Evolutionary conservation across 2,329 filamentous ascomycete species (phyloP), one percentile per base, ranked within the genome.

Genomic region (Neofusicoccum cordaticola): DNA sequence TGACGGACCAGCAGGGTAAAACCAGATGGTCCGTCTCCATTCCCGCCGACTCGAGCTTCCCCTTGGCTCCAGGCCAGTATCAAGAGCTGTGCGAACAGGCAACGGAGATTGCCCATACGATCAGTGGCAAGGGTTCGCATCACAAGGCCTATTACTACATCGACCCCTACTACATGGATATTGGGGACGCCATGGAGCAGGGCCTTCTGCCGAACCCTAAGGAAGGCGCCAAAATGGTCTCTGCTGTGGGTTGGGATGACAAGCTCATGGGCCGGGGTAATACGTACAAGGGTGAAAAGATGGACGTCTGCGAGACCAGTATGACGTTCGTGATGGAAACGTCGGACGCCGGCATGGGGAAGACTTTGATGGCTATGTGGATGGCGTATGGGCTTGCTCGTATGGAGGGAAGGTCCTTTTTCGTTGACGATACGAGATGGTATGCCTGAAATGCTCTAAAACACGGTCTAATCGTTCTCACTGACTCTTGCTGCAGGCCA

Each of bases 21-120:
- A 81, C 87, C 11, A 89, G 85, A 73, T 96, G 92, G 92, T 95
- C 92, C 0, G 85, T 96, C 11, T 92, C 87, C 1, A 93, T 96
- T 42, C 92, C 92, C 0, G 81, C 83, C 6, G 83, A 83, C 65
- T 80, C 83, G 51, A 80, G 82, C 3, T 94, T 94, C 66, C 92
- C 92, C 1, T 76, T 95, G 2, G 77, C 82, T 0, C 83, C 85
- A 19, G 77, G 83, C 9, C 85, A 92, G 67, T 95, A 95, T 72
- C 77, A 82, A 13, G 85, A 89, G 47, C 88, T 96, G 66, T 91
- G 89, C 72, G 80, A 79, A 34, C 86, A 89, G 69, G 90, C 89
- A 57, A 84, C 83, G 66, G 85, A 91, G 72, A 84, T 91, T 34
- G 85, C 89, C 1, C 69, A 74, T 63, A 73, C 74, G 15, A 71